Evolutionary conservation across 208 protist species (phyloP).

Genomic region (Acanthamoeba lenticulata): DNA sequence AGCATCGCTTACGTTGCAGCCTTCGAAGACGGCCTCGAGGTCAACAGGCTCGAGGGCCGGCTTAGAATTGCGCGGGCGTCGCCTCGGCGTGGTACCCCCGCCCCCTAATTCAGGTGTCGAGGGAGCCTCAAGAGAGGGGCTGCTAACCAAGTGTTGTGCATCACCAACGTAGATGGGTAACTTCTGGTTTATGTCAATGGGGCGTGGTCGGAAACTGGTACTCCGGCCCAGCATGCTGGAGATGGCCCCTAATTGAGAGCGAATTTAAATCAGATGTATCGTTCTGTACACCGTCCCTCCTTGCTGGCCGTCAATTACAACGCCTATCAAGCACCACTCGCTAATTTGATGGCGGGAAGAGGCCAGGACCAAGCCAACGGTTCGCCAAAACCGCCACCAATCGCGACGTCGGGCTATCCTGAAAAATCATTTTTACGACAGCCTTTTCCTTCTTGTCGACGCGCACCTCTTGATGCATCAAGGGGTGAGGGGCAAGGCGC

Average conservation of each 20-base stretch:
- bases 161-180: not conserved
- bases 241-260: not conserved
- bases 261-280: no score
- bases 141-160: not conserved
- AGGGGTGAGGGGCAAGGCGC: no score
- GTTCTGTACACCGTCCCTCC: no score
- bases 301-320: no score
- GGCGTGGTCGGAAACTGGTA: conserved; percentile 44
- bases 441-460: no score
- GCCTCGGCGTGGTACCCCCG: not conserved
- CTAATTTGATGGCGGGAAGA: no score
- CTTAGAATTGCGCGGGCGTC: not conserved
- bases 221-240: not conserved
- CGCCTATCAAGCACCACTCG: no score
- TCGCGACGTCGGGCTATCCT: no score
- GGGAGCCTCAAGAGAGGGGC: not conserved
- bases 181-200: conserved; percentile 45
- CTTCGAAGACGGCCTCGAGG: not conserved
- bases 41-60: not conserved
- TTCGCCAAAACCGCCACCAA: no score
- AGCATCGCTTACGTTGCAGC: not conserved
- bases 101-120: not conserved
- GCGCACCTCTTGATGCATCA: no score
- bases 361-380: no score
- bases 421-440: no score